These are phyloP conservation scores for Solanum virginianum DNA, from an alignment of 257 asterid species.

Conservation along the genomic window DNA sequence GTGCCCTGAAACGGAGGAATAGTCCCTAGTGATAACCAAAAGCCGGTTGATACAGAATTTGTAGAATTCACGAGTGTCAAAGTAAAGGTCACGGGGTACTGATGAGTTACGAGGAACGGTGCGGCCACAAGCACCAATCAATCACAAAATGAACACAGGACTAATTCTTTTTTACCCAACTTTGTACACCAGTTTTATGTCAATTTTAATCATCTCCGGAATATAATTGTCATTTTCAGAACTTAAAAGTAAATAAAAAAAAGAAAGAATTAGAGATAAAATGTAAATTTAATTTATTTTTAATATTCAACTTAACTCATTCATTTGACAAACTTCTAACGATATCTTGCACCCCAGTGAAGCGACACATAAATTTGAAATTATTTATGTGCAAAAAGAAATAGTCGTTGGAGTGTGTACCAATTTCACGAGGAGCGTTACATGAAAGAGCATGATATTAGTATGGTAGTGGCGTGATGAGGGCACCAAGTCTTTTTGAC, in stretches of 20 bases:
- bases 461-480: not conserved
- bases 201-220: not conserved
- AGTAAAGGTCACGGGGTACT: not conserved
- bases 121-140: not conserved
- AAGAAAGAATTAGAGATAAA: too few species aligned
- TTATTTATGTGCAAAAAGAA: too few species aligned
- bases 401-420: not conserved
- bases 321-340: too few species aligned
- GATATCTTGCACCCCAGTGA: not conserved
- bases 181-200: not conserved
- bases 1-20: too few species aligned
- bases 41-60: not conserved
- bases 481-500: not conserved
- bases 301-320: too few species aligned
- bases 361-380: too few species aligned
- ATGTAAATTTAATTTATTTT: too few species aligned
- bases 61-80: not conserved
- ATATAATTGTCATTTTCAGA: too few species aligned
- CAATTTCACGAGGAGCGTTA: not conserved
- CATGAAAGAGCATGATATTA: not conserved
- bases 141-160: not conserved
- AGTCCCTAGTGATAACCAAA: not conserved
- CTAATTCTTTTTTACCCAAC: not conserved
- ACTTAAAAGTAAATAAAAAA: too few species aligned
- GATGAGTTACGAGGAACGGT: not conserved